phyloP scores from a whole-genome alignment of 805 yeast species.

The Priceomyces castillae region DNA sequence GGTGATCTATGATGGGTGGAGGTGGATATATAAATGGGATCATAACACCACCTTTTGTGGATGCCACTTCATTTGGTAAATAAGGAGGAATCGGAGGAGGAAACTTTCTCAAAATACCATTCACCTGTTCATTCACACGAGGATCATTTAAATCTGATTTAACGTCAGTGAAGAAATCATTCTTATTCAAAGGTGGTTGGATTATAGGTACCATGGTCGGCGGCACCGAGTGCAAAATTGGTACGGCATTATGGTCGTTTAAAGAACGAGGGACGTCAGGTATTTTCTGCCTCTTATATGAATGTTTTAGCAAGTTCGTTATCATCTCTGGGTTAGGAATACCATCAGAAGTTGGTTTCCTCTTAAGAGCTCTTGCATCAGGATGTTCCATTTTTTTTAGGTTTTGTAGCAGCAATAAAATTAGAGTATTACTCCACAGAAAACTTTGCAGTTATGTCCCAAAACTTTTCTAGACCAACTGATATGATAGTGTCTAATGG shows the following conservation, averaged over 20 bases:
- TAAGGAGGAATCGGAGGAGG: slow-evolving; percentile 44
- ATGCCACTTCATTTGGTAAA: slow-evolving; percentile 7
- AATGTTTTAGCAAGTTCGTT: slow-evolving; percentile 11
- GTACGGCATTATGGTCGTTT: slow-evolving; percentile 10
- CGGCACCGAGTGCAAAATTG: slow-evolving; percentile 36
- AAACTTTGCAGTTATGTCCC: no score
- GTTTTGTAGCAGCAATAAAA: slow-evolving; percentile 8
- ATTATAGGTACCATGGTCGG: slow-evolving; percentile 34
- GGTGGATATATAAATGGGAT: slow-evolving; percentile 45
- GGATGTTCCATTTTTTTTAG: background rate
- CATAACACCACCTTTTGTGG: slow-evolving; percentile 32
- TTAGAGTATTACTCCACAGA: no score
- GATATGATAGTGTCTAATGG: no score
- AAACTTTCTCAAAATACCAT: slow-evolving; percentile 22
- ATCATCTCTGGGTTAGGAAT: slow-evolving; percentile 15
- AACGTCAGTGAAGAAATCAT: slow-evolving; percentile 38
- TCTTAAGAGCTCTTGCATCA: slow-evolving; percentile 2
- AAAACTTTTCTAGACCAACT: no score
- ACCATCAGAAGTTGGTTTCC: slow-evolving; percentile 7
- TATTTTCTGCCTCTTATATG: slow-evolving; percentile 8
- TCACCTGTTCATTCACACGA: slow-evolving; percentile 18
- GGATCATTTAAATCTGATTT: slow-evolving; percentile 12
- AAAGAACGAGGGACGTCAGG: slow-evolving; percentile 7
- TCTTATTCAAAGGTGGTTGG: slow-evolving; percentile 24
- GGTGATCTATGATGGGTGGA: slow-evolving; percentile 30